A percentile compares a stretch with the other conserved stretches of the same genome.
phyloP scores from a whole-genome alignment of 805 yeast species.

The Danielia reshetovae region DNA sequence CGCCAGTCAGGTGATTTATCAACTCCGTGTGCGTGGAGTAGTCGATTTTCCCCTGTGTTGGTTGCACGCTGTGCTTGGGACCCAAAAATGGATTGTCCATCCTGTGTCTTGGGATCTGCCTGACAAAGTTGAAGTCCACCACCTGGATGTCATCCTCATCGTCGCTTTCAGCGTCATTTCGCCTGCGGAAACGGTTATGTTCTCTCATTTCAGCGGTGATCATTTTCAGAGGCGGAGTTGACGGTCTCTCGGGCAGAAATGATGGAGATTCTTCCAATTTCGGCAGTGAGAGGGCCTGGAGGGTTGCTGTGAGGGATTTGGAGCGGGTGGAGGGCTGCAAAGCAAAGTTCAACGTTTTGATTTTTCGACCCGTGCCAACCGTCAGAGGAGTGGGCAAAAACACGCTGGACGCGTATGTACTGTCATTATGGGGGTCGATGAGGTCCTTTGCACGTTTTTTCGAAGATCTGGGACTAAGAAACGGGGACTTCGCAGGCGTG shows the following conservation, averaged over 20 bases:
- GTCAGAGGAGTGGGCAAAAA: conserved; percentile 17
- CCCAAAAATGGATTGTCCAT: conserved; percentile 13
- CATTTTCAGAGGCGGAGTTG: not conserved
- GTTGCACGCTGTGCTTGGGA: not conserved
- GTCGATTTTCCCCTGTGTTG: conserved; percentile 4
- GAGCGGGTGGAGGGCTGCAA: conserved; percentile 3
- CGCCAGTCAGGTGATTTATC: conserved; percentile 13
- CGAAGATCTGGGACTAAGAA: not conserved
- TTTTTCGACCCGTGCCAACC: conserved; percentile 12
- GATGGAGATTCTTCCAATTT: not conserved
- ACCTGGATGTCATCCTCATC: conserved; percentile 6
- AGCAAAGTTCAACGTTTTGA: not conserved
- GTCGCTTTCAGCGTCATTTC: conserved; percentile 3
- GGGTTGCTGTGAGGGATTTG: conserved; percentile 4
- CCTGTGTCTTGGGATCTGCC: conserved; percentile 9
- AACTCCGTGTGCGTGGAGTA: conserved; percentile 13
- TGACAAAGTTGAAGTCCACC: conserved; percentile 4
- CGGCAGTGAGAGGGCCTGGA: conserved; percentile 2
- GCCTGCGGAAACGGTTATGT: no score
- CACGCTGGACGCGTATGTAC: not conserved
- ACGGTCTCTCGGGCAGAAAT: no score
- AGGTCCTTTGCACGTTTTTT: not conserved
- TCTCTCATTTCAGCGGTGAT: not conserved
- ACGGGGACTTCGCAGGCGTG: not conserved
- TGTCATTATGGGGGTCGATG: not conserved